Percentiles rank a stretch among this genome's conserved stretches.
phyloP scores from a whole-genome alignment of 2,329 filamentous ascomycete genomes.

The Eutypa lata region DNA sequence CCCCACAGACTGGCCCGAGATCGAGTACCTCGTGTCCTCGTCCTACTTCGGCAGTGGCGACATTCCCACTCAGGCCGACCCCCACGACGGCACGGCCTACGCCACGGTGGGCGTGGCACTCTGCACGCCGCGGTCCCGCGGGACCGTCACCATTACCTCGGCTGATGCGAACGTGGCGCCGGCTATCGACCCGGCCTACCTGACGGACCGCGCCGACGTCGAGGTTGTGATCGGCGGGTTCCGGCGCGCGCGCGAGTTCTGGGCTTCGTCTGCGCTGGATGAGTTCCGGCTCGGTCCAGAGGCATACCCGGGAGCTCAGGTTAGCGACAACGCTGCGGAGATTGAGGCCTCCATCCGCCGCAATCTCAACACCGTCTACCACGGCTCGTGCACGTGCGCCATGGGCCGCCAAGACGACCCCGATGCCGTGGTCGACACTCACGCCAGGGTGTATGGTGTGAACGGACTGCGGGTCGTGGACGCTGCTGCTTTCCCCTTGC shows the following conservation, averaged over 20 bases:
- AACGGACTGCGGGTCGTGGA: conserved; percentile 54
- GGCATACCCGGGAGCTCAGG: conserved; percentile 49
- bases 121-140: conserved; percentile 36
- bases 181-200: conserved; percentile 28
- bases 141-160: conserved; percentile 61
- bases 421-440: conserved; percentile 50
- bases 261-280: conserved; percentile 60
- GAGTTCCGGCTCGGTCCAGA: conserved; percentile 63
- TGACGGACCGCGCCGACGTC: conserved; percentile 44
- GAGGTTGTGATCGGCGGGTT: conserved; percentile 64
- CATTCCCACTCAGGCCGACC: background rate
- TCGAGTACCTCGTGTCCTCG: conserved; percentile 27
- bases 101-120: conserved; percentile 21
- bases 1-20: conserved; percentile 33
- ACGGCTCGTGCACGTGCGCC: conserved; percentile 50
- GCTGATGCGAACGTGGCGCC: conserved; percentile 28
- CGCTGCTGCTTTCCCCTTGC: conserved; percentile 32
- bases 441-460: conserved; percentile 52
- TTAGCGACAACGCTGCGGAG: conserved; percentile 59
- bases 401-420: conserved; percentile 50
- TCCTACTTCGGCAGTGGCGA: conserved; percentile 13
- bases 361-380: conserved; percentile 32
- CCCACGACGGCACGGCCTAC: conserved; percentile 25
- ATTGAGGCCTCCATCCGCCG: conserved; percentile 31
- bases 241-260: conserved; percentile 60